These are phyloP conservation scores for Rhynchospora tenuis DNA, from an alignment of 176 grass and related monocot species.

Conservation along the genomic window DNA sequence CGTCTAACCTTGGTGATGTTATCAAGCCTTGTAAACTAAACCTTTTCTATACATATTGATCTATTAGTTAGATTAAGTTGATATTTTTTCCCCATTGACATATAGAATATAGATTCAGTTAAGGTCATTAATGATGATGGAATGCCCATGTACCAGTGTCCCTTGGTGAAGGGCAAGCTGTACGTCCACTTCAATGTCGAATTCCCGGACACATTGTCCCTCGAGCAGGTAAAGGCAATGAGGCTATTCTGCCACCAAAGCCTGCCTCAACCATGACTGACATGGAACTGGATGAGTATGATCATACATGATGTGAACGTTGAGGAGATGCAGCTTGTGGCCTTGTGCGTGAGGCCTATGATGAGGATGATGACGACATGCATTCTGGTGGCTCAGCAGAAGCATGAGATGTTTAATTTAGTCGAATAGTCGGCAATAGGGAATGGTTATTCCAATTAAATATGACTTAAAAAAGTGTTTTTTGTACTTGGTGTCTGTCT, in stretches of 20 bases:
- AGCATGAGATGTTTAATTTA: not conserved
- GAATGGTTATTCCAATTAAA: constrained; percentile 13
- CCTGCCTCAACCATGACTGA: constrained; percentile 54
- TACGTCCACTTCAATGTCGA: constrained; percentile 91
- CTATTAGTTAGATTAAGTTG: not conserved
- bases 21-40: constrained; percentile 71
- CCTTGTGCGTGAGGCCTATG: constrained; percentile 69
- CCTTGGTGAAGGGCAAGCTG: constrained; percentile 95
- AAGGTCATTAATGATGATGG: constrained; percentile 95
- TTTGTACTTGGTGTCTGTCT: too few species aligned
- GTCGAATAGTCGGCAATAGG: not conserved
- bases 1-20: constrained; percentile 74
- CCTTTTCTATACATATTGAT: not conserved
- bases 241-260: constrained; percentile 67
- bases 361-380: constrained; percentile 74
- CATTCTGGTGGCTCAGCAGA: constrained; percentile 63
- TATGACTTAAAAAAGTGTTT: too few species aligned
- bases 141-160: constrained; percentile 82
- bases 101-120: constrained; percentile 71
- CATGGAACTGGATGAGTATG: constrained; percentile 89
- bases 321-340: constrained; percentile 82
- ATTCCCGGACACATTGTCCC: constrained; percentile 60
- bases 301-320: constrained; percentile 83
- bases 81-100: not conserved
- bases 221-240: constrained; percentile 79